These are phyloP conservation scores for Lactifluus hygrophoroides DNA, from an alignment of 768 basidiomycete genomes.

Conservation along the genomic window DNA sequence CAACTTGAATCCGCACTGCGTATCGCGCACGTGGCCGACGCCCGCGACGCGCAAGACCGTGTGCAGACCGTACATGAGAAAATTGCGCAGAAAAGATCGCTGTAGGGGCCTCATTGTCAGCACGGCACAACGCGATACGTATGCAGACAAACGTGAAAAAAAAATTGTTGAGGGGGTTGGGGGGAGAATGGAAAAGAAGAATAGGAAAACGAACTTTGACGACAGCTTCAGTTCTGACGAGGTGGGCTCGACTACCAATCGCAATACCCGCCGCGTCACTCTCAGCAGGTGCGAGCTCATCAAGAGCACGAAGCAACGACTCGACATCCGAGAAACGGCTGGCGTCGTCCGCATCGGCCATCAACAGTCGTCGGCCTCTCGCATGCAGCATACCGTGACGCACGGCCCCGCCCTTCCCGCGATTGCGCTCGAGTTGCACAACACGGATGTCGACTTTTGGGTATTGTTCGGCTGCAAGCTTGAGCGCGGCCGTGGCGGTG, in stretches of 20 bases:
- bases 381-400: slow-evolving; percentile 83
- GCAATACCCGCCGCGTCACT: slow-evolving; percentile 53
- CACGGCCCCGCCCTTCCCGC: slow-evolving; percentile 91
- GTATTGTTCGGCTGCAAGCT: slow-evolving; percentile 47
- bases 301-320: slow-evolving; percentile 67
- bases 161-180: background rate
- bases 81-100: slow-evolving; percentile 83
- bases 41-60: slow-evolving; percentile 83
- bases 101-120: slow-evolving; percentile 26
- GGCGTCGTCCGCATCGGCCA: slow-evolving; percentile 94
- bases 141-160: too few species aligned
- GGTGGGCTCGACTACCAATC: slow-evolving; percentile 84
- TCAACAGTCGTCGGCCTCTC: slow-evolving; percentile 68
- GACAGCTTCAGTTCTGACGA: slow-evolving; percentile 86
- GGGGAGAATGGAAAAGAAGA: background rate
- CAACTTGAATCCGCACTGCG: slow-evolving; percentile 96
- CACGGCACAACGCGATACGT: too few species aligned
- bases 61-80: slow-evolving; percentile 92
- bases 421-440: slow-evolving; percentile 67
- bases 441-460: slow-evolving; percentile 60
- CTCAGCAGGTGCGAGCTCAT: slow-evolving; percentile 40
- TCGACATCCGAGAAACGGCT: slow-evolving; percentile 82
- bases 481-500: slow-evolving; percentile 57
- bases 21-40: slow-evolving; percentile 85
- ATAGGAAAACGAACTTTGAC: slow-evolving; percentile 59